Evolutionary conservation across 2,329 filamentous ascomycete species (phyloP).

Genomic region (Dissoconium aciculare): DNA sequence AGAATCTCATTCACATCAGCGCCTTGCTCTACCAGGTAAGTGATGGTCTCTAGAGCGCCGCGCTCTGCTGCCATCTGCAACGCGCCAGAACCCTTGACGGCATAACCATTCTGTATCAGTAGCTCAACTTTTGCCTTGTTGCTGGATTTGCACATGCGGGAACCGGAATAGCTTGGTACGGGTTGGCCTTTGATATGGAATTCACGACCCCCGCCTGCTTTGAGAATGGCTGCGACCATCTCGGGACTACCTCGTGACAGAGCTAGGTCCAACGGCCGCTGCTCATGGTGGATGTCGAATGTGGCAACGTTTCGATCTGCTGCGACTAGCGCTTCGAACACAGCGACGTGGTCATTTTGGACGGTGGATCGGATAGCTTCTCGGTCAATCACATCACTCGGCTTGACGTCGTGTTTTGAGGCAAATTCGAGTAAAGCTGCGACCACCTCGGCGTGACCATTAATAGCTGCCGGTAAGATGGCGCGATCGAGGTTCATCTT

Average conservation of each 20-base stretch:
- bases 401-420: background rate
- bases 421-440: background rate
- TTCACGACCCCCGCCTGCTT: too few species aligned
- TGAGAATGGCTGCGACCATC: too few species aligned
- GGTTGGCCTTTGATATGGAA: too few species aligned
- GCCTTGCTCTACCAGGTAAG: slow-evolving; percentile 1
- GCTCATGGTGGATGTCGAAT: too few species aligned
- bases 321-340: slow-evolving; percentile 1
- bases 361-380: background rate
- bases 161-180: too few species aligned
- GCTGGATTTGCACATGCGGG: too few species aligned
- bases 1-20: slow-evolving; percentile 2
- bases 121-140: background rate
- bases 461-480: background rate
- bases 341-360: background rate
- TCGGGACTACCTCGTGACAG: too few species aligned
- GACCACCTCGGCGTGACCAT: background rate
- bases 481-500: background rate
- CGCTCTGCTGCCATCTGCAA: background rate
- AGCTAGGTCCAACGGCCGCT: too few species aligned
- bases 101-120: background rate
- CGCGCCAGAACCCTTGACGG: background rate
- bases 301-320: slow-evolving; percentile 1
- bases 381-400: background rate
- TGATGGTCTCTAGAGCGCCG: background rate